Base-by-base conservation (phyloP, 495 filamentous ascomycete species). In the Penicillium egyptiacum region DNA sequence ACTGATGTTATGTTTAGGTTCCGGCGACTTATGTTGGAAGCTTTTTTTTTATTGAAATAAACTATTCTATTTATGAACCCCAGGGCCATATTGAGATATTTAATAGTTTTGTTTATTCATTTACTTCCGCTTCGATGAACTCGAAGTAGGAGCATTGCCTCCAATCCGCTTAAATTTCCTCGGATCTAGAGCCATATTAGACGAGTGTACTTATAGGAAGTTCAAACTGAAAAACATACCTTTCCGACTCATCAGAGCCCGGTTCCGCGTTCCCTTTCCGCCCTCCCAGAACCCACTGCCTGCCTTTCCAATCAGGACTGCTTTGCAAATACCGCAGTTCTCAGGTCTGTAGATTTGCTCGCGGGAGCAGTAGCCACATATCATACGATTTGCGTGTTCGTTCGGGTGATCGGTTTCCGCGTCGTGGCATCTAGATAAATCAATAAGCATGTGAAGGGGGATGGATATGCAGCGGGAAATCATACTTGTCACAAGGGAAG, bases 241-340 rank as follows among this genome's bases (percentile, higher is more conserved):
- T 68, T 88, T 90, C 54, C 85, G 77, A 57, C 86, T 87, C 89
- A 92, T 91, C 56, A 80, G 67, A 19, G 67, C 69, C 67, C 78
- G 83, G 68, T 89, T 86, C 50, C 89, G 73, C n/a, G 87, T 93
- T 10, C 91, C 91, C 68, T 90, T 92, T 2, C 92, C 92, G 16
- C 91, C 92, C 73, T 96, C 92, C 92, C 92, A 96, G 68, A 90
- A 96, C 8, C 91, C 91, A 55, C 76, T 84, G 0, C 88, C 87
- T 23, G 74, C 77, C 60, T 83, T 85, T 5, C 89, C 85, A n/a
- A 91, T 77, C 1, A 96, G 79, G 20, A 75, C 79, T n/a, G 86
- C 73, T 58, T 84, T 87, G 67, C 92, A 96, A 48, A 91, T 83
- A 0, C 75, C 81, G 62, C 92, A 96, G 48, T 88, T 87, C 63